These are phyloP conservation scores for Pseudonitzschia delicatissima DNA, from an alignment of 108 stramenopile genomes.

Conservation along the genomic window DNA sequence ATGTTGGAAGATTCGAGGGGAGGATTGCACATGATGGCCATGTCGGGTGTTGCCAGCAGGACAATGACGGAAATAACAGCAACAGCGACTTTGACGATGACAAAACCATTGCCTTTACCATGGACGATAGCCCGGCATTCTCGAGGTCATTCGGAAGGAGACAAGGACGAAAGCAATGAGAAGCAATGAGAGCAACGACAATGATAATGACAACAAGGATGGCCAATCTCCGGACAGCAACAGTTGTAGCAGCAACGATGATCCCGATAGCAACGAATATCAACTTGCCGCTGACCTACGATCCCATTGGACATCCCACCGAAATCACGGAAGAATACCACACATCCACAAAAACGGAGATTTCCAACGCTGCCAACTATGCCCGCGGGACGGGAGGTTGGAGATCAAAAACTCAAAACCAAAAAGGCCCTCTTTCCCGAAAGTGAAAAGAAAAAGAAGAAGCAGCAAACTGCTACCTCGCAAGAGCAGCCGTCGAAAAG, in stretches of 20 bases:
- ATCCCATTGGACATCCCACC: not conserved
- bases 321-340: not conserved
- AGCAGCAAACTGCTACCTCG: not conserved
- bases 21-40: not conserved
- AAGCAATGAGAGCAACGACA: not conserved
- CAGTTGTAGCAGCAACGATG: not conserved
- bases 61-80: not conserved
- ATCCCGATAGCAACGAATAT: not conserved
- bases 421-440: not conserved
- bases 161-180: not conserved
- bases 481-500: not conserved
- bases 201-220: not conserved
- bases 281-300: not conserved
- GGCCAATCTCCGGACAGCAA: not conserved
- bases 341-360: not conserved
- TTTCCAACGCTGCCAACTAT: not conserved
- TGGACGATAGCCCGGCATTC: too few species aligned
- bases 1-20: conserved; percentile 6
- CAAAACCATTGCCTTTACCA: not conserved
- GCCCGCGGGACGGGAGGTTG: not conserved
- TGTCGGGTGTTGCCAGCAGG: not conserved
- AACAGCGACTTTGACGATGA: not conserved
- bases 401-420: too few species aligned
- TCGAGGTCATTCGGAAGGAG: too few species aligned
- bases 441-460: not conserved